phyloP scores from a whole-genome alignment of 2,329 filamentous ascomycete genomes.

The Epichloe glyceriae region DNA sequence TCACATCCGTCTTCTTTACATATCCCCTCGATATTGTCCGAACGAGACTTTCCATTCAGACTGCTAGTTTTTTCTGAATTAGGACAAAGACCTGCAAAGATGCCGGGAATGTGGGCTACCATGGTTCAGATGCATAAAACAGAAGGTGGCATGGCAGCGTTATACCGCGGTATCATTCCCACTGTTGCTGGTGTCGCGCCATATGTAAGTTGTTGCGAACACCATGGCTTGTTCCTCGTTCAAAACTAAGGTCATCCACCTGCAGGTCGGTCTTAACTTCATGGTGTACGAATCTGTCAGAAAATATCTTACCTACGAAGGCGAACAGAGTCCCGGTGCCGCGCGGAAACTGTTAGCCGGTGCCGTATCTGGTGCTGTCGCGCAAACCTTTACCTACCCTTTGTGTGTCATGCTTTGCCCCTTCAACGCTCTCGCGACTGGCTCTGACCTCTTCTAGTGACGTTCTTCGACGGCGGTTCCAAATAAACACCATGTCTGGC shows the following conservation, averaged over 20 bases:
- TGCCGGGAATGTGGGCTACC: slow-evolving; percentile 88
- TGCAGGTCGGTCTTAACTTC: slow-evolving; percentile 84
- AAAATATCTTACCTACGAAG: slow-evolving; percentile 72
- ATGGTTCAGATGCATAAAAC: slow-evolving; percentile 75
- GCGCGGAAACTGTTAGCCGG: slow-evolving; percentile 76
- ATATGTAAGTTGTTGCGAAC: slow-evolving; percentile 45
- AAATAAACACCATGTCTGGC: slow-evolving; percentile 98
- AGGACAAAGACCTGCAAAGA: slow-evolving; percentile 46
- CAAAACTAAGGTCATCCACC: slow-evolving; percentile 10
- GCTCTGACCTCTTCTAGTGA: slow-evolving; percentile 42
- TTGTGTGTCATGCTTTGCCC: slow-evolving; percentile 51
- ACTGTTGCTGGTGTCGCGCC: slow-evolving; percentile 92
- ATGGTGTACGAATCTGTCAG: slow-evolving; percentile 94
- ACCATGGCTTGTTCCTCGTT: background rate
- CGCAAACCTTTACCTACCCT: slow-evolving; percentile 95
- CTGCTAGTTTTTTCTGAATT: slow-evolving; percentile 88
- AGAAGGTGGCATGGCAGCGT: slow-evolving; percentile 70
- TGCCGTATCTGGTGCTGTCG: slow-evolving; percentile 88
- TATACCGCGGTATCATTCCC: slow-evolving; percentile 91
- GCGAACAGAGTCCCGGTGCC: slow-evolving; percentile 69
- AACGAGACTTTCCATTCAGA: slow-evolving; percentile 91
- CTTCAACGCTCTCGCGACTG: too few species aligned
- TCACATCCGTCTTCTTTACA: slow-evolving; percentile 89
- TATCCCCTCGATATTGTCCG: slow-evolving; percentile 97
- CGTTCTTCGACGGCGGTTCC: slow-evolving; percentile 83